Percentiles rank a stretch among this genome's conserved stretches.
phyloP scores from a whole-genome alignment of 768 basidiomycete species.

The Hygrocybe coccinea region DNA sequence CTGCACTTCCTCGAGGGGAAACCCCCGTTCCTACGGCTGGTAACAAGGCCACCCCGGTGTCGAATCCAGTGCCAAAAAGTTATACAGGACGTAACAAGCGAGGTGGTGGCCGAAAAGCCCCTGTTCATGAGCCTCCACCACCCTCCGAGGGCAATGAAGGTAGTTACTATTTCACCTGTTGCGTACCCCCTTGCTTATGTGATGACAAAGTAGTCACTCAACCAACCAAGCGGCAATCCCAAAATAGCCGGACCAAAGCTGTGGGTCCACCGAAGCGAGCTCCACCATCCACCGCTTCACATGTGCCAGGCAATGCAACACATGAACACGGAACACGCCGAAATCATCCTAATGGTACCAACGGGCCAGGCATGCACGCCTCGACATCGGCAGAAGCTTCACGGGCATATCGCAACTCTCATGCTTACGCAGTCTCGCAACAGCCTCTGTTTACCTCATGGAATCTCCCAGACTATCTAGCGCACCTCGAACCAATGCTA shows the following conservation, averaged over 20 bases:
- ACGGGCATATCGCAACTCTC: constrained; percentile 71
- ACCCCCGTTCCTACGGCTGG: constrained; percentile 30
- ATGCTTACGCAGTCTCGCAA: constrained; percentile 74
- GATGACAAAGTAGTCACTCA: constrained; percentile 16
- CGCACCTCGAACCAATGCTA: constrained; percentile 78
- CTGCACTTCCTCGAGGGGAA: constrained; percentile 40
- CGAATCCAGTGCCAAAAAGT: constrained; percentile 30
- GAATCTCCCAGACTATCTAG: constrained; percentile 90
- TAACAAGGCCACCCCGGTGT: constrained; percentile 24
- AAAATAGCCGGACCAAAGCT: constrained; percentile 38
- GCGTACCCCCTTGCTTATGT: constrained; percentile 3
- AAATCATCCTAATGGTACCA: constrained; percentile 38
- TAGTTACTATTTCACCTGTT: constrained; percentile 28
- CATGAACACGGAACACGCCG: constrained; percentile 50
- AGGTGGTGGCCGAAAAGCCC: constrained; percentile 38
- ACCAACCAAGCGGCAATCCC: constrained; percentile 32
- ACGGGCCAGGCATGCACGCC: constrained; percentile 31
- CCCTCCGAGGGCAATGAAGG: constrained; percentile 60
- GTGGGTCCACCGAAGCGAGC: constrained; percentile 38
- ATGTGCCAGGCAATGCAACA: constrained; percentile 20
- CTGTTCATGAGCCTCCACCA: constrained; percentile 30
- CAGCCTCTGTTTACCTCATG: constrained; percentile 80
- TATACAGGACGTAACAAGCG: constrained; percentile 39
- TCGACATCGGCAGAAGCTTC: constrained; percentile 44
- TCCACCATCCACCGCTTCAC: constrained; percentile 22